Evolutionary conservation across 148 eudicot species (phyloP).

Genomic region (Polygonum maritimum): DNA sequence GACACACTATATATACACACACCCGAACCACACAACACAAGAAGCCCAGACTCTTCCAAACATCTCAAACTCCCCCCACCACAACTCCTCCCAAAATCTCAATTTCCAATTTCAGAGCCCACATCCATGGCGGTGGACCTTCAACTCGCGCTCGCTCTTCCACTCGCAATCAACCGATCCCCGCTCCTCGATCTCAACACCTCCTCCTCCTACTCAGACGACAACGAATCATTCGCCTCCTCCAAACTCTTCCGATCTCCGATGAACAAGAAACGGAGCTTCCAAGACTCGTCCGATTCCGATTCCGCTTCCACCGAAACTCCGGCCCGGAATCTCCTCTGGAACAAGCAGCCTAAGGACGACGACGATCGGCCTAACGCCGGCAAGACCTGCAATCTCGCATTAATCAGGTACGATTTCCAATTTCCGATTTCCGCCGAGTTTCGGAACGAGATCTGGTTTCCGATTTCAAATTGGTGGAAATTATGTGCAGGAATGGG

Average conservation of each 20-base stretch:
- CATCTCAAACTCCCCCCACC: neutral
- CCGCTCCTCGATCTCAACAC: slow-evolving; percentile 6
- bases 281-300: slow-evolving; percentile 15
- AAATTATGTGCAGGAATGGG: slow-evolving; percentile 19
- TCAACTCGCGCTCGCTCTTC: slow-evolving; percentile 46
- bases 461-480: neutral
- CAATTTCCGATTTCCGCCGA: neutral
- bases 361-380: slow-evolving; percentile 6
- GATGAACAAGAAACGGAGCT: slow-evolving; percentile 9
- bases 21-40: neutral
- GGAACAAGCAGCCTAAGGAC: slow-evolving; percentile 31
- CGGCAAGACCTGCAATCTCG: neutral
- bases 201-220: slow-evolving; percentile 16
- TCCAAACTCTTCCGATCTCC: neutral
- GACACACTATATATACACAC: neutral
- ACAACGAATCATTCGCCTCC: slow-evolving; percentile 15
- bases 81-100: neutral
- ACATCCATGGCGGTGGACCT: slow-evolving; percentile 42
- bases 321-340: slow-evolving; percentile 25
- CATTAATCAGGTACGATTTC: neutral
- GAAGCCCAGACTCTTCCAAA: neutral
- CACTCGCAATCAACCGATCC: slow-evolving; percentile 9
- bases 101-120: neutral
- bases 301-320: neutral
- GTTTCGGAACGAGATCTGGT: neutral